A percentile compares a stretch with the other conserved stretches of the same genome.
Conservation (phyloP, 495 filamentous ascomycete genomes). For the Talaromyces thailandensis region DNA sequence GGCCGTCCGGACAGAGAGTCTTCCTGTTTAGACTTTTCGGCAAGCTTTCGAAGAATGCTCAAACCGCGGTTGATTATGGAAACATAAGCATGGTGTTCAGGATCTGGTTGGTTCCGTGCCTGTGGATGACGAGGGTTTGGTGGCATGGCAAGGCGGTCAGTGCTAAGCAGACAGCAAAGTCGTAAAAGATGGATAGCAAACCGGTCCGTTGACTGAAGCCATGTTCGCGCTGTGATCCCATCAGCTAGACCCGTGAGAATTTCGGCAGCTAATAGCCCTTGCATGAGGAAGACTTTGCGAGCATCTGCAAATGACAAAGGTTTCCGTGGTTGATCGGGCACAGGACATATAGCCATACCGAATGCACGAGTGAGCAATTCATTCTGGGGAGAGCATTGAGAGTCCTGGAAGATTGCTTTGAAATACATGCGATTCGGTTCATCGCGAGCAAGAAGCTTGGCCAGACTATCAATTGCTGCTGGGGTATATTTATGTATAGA, state of each 20-base stretch:
- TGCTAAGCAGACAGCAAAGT: slow-evolving; percentile 61
- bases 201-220: slow-evolving; percentile 79
- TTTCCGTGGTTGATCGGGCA: slow-evolving; percentile 56
- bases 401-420: slow-evolving; percentile 67
- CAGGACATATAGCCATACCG: slow-evolving; percentile 72
- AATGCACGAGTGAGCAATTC: slow-evolving; percentile 86
- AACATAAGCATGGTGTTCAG: slow-evolving; percentile 35
- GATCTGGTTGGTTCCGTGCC: slow-evolving; percentile 26
- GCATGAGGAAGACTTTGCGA: slow-evolving; percentile 79
- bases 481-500: slow-evolving; percentile 80
- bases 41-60: slow-evolving; percentile 56
- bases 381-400: slow-evolving; percentile 53
- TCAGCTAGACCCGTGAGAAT: slow-evolving; percentile 73
- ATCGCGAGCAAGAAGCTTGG: slow-evolving; percentile 86
- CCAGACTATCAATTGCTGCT: slow-evolving; percentile 77
- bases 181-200: slow-evolving; percentile 72
- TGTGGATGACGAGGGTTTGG: slow-evolving; percentile 24
- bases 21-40: slow-evolving; percentile 61
- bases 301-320: slow-evolving; percentile 60
- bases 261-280: slow-evolving; percentile 85
- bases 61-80: slow-evolving; percentile 63
- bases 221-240: slow-evolving; percentile 59
- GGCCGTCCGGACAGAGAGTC: slow-evolving; percentile 31
- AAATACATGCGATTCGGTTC: slow-evolving; percentile 85
- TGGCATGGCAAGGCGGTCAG: slow-evolving; percentile 37